Conservation (phyloP, 495 filamentous ascomycete species). For the Pseudoneurospora amorphoporcata region DNA sequence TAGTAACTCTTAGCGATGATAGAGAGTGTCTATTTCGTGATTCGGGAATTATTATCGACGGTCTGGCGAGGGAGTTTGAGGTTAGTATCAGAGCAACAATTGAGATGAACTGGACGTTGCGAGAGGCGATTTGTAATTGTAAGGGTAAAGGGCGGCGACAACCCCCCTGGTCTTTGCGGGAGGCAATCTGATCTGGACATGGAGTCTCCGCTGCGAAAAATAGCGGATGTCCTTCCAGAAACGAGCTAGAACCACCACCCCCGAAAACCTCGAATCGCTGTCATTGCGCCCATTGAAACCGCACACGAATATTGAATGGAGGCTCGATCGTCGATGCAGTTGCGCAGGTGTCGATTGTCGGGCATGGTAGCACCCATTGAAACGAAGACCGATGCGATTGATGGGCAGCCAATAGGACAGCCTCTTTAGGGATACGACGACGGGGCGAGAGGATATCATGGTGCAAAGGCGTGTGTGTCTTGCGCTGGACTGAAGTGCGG, state of each 20-base stretch:
- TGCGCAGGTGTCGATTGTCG: background rate
- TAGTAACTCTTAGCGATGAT: constrained; percentile 9
- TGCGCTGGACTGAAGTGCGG: background rate
- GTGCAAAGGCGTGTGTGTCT: background rate
- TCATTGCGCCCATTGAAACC: background rate
- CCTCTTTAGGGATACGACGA: background rate
- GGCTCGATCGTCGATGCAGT: background rate
- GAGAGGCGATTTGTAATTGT: background rate
- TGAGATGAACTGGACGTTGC: background rate
- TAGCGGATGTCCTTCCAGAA: background rate
- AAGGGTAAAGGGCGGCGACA: background rate
- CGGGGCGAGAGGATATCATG: background rate
- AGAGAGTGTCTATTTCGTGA: constrained; percentile 8
- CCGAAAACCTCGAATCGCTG: background rate
- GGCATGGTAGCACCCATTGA: background rate
- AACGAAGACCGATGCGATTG: background rate
- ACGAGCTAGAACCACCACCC: background rate
- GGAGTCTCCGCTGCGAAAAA: background rate
- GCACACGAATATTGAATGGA: background rate
- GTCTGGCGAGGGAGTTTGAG: background rate
- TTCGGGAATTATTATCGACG: background rate
- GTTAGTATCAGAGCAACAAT: background rate
- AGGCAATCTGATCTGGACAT: background rate
- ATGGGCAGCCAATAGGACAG: background rate
- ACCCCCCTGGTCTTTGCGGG: background rate